Conservation (phyloP, 805 yeast genomes). For the Maudiozyma bulderi region DNA sequence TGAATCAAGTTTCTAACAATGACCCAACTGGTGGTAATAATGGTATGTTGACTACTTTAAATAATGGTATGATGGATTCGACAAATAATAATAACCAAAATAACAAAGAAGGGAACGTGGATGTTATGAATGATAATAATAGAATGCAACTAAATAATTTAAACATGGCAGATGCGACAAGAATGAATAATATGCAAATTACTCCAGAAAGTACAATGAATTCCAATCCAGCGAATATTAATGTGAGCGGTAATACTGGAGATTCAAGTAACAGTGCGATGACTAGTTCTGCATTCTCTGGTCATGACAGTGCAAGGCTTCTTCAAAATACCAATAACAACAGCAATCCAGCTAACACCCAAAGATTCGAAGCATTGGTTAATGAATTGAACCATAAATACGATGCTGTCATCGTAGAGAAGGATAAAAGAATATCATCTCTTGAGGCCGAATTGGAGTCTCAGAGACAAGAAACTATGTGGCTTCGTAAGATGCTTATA, state of each 20-base stretch:
- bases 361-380: background rate
- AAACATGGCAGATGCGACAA: background rate
- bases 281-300: background rate
- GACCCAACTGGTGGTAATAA: background rate
- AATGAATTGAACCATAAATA: constrained; percentile 8
- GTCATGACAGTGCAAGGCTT: background rate
- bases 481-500: constrained; percentile 18
- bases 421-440: constrained; percentile 12
- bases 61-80: background rate
- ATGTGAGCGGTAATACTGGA: background rate
- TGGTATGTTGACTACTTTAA: background rate
- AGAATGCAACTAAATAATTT: background rate
- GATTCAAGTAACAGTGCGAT: background rate
- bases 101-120: background rate
- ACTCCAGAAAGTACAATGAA: background rate
- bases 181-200: background rate
- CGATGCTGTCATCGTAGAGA: constrained; percentile 12
- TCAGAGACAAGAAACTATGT: constrained; percentile 16
- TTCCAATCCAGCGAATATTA: background rate
- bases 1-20: background rate
- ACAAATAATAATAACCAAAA: background rate
- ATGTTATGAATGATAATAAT: background rate
- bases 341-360: background rate
- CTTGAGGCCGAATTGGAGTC: constrained; percentile 15
- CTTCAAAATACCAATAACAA: background rate